phyloP scores from a whole-genome alignment of 75 land plant species.

The Pinus albicaulis region DNA sequence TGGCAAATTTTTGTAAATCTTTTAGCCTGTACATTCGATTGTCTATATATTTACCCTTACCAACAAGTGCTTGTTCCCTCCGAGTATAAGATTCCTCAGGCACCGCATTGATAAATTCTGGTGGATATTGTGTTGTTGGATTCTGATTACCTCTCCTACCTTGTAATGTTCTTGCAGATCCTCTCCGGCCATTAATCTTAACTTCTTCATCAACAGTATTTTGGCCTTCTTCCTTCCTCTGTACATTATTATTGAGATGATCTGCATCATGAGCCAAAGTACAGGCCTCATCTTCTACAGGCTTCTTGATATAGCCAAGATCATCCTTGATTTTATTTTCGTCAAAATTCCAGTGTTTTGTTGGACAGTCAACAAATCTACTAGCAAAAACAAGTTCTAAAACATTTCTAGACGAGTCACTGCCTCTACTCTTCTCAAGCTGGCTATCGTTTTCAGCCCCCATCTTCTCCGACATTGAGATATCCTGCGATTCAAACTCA shows the following conservation, averaged over 20 bases:
- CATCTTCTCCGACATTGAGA: too few relatives aligned
- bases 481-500: too few relatives aligned
- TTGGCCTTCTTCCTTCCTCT: slow-evolving; percentile 11
- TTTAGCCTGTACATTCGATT: not conserved
- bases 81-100: not conserved
- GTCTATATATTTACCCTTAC: not conserved
- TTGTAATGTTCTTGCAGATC: slow-evolving; percentile 1
- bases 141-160: slow-evolving; percentile 12
- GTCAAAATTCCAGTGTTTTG: too few relatives aligned
- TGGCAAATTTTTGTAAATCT: not conserved
- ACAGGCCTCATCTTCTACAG: too few relatives aligned
- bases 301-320: too few relatives aligned
- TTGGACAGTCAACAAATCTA: too few relatives aligned
- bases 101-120: not conserved
- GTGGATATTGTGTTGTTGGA: not conserved
- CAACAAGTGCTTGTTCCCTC: not conserved
- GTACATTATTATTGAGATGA: not conserved
- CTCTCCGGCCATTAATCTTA: not conserved
- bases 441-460: too few relatives aligned
- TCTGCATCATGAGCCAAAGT: too few relatives aligned
- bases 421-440: too few relatives aligned
- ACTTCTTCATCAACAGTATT: slow-evolving; percentile 17
- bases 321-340: too few relatives aligned
- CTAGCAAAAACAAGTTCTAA: too few relatives aligned
- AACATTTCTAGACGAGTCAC: too few relatives aligned